Evolutionary conservation across 352 stramenopile genomes (phyloP), one percentile per base, ranked within the genome.

Genomic region (Blastocystis sp.): DNA sequence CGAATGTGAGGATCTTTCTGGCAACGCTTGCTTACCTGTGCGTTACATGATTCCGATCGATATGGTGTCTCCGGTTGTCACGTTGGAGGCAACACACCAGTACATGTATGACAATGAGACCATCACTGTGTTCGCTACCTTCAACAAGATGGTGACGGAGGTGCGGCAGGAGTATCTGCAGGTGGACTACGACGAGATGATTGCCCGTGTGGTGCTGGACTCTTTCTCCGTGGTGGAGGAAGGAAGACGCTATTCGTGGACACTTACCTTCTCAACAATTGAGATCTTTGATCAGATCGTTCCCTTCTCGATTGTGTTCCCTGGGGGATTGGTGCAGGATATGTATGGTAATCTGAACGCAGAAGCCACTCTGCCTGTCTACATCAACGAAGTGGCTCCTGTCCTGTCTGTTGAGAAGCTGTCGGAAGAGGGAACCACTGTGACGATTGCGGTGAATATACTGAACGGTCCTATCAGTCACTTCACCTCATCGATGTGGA

Each of bases 91-190:
- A 43, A 64, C 45, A 3, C 34, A 29, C 13, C 15, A 26, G 3
- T 66, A 84, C 55, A 26, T 84, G 29, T 55, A 66, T n/a, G 34
- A 47, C 3, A 84, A 84, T 55, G 53, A 68, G 26, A 84, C 50
- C 3, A 26, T 69, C 15, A 47, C 43, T 5, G 47, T 84, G 50
- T 23, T 68, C 13, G 73, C 15, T 9, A 29, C 45, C n/a, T 63
- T 68, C 73, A 23, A 26, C 0, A 53, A 53, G n/a, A 3, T 18
- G 9, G 56, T 68, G 54, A 43, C 34, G 54, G n/a, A 11, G 11
- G 29, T 66, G 26, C 26, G 15, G 11, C 23, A 53, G 4, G 73
- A 68, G n/a, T n/a, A 59, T 13, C 26, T 68, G 34, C 26, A 39
- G 11, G 26, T 45, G 2, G 73, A 68, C 3, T 53, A 34, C n/a